Conservation (phyloP, 768 basidiomycete genomes). For the Termitomyces eurrhizus region DNA sequence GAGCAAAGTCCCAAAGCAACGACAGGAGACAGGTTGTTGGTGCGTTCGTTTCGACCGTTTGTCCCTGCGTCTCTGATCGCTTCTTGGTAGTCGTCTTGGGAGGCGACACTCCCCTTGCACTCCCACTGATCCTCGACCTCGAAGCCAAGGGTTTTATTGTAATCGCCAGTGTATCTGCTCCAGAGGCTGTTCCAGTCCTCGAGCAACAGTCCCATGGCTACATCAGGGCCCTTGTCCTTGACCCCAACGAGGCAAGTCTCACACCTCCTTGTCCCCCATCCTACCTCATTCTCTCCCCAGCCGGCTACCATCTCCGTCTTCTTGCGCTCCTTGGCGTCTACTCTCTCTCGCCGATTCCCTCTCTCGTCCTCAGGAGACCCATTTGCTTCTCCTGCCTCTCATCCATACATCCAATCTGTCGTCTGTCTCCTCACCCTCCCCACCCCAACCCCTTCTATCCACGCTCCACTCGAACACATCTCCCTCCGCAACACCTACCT, state of each 20-base stretch:
- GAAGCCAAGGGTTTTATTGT: conserved; percentile 82
- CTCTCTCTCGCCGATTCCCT: conserved; percentile 80
- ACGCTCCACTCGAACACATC: conserved; percentile 69
- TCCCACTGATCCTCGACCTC: conserved; percentile 69
- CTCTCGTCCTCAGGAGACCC: conserved; percentile 79
- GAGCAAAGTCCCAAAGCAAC: conserved; percentile 41
- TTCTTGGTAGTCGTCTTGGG: conserved; percentile 32
- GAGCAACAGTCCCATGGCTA: conserved; percentile 70
- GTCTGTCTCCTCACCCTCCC: conserved; percentile 70
- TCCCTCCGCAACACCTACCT: conserved; percentile 60
- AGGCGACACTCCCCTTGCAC: conserved; percentile 68
- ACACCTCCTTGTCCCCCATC: not conserved
- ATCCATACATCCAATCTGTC: conserved; percentile 73
- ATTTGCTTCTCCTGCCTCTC: conserved; percentile 57
- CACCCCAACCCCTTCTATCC: conserved; percentile 31
- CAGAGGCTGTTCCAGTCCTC: conserved; percentile 59
- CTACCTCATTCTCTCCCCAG: conserved; percentile 29
- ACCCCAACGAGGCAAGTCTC: conserved; percentile 64
- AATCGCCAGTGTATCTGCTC: conserved; percentile 70
- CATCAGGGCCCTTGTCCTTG: conserved; percentile 76
- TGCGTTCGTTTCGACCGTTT: conserved; percentile 29
- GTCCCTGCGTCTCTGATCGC: not conserved
- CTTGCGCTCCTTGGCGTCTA: conserved; percentile 75
- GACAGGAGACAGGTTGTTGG: conserved; percentile 71
- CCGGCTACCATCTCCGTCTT: conserved; percentile 70